Base-by-base conservation (phyloP, 2,329 filamentous ascomycete genomes). In the Dothidotthia symphoricarpi region DNA sequence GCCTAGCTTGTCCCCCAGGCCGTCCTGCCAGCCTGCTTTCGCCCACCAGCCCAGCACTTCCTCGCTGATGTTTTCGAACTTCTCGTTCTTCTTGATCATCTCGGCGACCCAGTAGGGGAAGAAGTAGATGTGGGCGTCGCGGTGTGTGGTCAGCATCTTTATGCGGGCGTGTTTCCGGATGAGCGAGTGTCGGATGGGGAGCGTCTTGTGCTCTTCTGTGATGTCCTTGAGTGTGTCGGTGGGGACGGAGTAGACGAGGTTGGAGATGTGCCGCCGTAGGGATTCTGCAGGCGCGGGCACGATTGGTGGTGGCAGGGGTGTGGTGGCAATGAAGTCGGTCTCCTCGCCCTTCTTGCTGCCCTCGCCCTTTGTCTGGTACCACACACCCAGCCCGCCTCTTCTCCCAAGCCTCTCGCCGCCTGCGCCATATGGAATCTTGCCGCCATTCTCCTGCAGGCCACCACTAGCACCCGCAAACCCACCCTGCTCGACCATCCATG, bases 41-140 rank as follows among this genome's bases (percentile, higher is more conserved):
- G 90, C 88, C 89, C 90, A 95, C 86, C 88, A 95, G 6, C 90
- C 89, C 12, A 97, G 74, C 5, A 96, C 81, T 58, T 97, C 91
- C 64, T 97, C 91, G 22, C 86, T 86, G 31, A 98, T 82, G 39
- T 84, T 94, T 55, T 95, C 87, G 47, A 98, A 80, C 9, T 78
- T 82, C 19, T 90, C 84, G 56, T 96, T 94, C 45, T 77, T 74
- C 41, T 80, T 78, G 28, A 94, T 80, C 64, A 95, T 86, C 36
- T 94, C 84, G 57, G 95, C 79, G 7, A 95, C 78, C 91, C 93
- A 97, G 51, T 81, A 82, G 0, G 93, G 93, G 51, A 98, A 87
- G 47, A 98, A 81, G 67, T 98, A 98, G 41, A 97, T 85, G 61
- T 97, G 91, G 0, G 91, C 87, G 63, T 97, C 91, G 28, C 93